These are phyloP conservation scores for Aspergillus phoenicis DNA, from an alignment of 2,329 filamentous ascomycete genomes.

Conservation along the genomic window DNA sequence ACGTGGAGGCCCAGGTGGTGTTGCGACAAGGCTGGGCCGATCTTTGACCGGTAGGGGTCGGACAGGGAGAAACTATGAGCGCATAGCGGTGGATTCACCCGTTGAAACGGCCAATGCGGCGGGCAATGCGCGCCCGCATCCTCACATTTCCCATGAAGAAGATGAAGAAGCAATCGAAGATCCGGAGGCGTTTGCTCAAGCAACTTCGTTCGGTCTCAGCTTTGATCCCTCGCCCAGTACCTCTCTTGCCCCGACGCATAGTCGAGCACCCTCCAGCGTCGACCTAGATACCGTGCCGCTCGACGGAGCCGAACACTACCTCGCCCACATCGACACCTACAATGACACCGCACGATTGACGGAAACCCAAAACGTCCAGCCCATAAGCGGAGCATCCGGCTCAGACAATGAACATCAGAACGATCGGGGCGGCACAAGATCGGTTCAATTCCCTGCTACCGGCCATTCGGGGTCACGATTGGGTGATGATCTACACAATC, in stretches of 20 bases:
- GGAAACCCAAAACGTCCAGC: constrained; percentile 57
- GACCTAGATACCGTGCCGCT: constrained; percentile 34
- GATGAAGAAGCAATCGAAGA: constrained; percentile 40
- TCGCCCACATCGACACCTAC: constrained; percentile 53
- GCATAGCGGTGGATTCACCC: constrained; percentile 57
- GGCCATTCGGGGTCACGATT: constrained; percentile 50
- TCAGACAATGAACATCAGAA: constrained; percentile 46
- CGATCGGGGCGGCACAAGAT: constrained; percentile 57
- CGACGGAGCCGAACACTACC: constrained; percentile 55
- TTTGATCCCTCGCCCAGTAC: constrained; percentile 35
- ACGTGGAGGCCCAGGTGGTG: constrained; percentile 32
- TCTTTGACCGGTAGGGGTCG: constrained; percentile 45
- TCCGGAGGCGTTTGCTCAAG: constrained; percentile 44
- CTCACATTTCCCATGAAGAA: constrained; percentile 27
- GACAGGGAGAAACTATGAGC: constrained; percentile 53
- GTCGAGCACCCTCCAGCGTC: constrained; percentile 28
- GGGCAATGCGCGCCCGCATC: constrained; percentile 24
- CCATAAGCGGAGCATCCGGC: constrained; percentile 55
- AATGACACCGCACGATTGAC: constrained; percentile 64
- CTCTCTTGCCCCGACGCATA: constrained; percentile 23
- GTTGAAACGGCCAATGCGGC: constrained; percentile 29
- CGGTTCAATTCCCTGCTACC: constrained; percentile 55
- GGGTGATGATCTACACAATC: constrained; percentile 61
- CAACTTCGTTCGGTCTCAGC: constrained; percentile 47
- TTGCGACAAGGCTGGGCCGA: constrained; percentile 48